Conservation (phyloP, 257 asterid species). For the Mentha longifolia region DNA sequence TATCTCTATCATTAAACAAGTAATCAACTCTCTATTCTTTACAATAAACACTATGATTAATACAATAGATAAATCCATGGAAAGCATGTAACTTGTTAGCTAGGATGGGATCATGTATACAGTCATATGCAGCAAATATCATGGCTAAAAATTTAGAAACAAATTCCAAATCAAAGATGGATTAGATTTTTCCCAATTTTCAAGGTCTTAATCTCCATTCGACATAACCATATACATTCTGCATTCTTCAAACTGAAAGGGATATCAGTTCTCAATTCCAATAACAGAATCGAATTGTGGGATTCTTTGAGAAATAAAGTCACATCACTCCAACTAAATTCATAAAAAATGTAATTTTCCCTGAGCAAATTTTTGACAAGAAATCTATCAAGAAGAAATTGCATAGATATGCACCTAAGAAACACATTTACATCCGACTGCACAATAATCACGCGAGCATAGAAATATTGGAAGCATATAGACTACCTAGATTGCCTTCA, state of each 20-base stretch:
- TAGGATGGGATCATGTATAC: neutral
- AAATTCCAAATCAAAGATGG: neutral
- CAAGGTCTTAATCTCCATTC: neutral
- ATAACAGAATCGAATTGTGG: neutral
- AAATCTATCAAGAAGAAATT: conserved; percentile 2
- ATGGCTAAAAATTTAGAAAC: conserved; percentile 7
- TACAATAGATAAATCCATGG: neutral
- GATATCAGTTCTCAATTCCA: neutral
- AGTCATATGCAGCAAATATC: conserved; percentile 1
- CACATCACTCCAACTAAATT: neutral
- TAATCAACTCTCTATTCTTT: neutral
- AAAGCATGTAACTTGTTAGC: neutral
- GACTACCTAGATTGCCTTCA: neutral
- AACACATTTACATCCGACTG: neutral
- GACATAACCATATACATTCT: conserved; percentile 4
- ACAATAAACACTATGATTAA: neutral
- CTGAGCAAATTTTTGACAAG: neutral
- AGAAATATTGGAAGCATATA: neutral
- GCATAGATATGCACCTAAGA: neutral
- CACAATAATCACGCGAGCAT: conserved; percentile 7
- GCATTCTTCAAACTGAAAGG: neutral
- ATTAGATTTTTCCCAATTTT: neutral
- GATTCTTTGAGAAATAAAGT: neutral
- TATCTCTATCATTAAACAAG: neutral
- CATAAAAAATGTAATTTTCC: neutral